Base-by-base conservation (phyloP, 441 rosid genomes). In the Arabidopsis lyrata region DNA sequence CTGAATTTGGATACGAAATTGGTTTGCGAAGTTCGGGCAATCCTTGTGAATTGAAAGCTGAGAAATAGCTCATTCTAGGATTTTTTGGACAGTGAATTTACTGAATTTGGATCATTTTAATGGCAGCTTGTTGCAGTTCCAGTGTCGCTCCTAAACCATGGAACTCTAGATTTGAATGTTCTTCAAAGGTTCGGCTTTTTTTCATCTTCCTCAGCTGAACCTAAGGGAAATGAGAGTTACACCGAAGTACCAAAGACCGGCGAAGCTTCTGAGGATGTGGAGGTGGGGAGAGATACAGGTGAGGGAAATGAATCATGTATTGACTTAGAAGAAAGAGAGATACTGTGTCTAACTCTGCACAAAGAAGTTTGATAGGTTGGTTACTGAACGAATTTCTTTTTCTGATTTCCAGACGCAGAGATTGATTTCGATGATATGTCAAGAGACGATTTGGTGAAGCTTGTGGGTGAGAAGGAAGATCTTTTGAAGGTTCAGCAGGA, bases 391-490 rank as follows among this genome's bases (percentile, higher is more conserved):
- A 75, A 55, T 71, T 82, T 81, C 75, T 3, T 83, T 87, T 83
- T 83, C 85, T 63, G 79, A 80, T 81, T 84, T 66, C 14, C 85
- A 77, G 92, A 85, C 73, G 73, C 79, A 0, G 91, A 90, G 70
- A 77, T 70, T 49, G 93, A 82, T 50, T 81, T 22, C 32, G 89
- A 90, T 47, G 88, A 86, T 36, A 77, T 91, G 35, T 86, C 97
- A 6, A 75, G 42, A 79, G 97, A 85, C 7, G 97, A 91, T 68
- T 79, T 91, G 88, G 86, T 81, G 75, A 89, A 86, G 77, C 91
- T 90, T 79, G 79, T 89, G 81, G 70, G 45, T 9, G 91, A 91
- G 81, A 95, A 90, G 78, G 95, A 95, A 69, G 88, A 81, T 14
- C 90, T 88, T 73, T 76, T 95, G 81, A 87, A 84, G 73, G 70